These are phyloP conservation scores for Pythium myriotylum DNA, from an alignment of 352 stramenopile genomes.

Conservation along the genomic window DNA sequence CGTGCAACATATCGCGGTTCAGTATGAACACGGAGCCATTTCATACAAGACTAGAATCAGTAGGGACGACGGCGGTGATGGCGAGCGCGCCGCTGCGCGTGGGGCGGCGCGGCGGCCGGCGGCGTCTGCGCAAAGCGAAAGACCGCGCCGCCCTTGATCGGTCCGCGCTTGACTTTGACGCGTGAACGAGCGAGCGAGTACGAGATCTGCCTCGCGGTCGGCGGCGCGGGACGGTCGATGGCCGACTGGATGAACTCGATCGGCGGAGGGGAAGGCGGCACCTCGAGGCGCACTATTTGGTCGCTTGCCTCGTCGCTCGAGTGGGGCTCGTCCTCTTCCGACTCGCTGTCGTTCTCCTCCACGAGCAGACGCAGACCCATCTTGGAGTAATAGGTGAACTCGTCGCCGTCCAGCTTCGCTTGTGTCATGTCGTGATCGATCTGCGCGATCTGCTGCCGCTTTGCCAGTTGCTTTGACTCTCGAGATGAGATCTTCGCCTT, in stretches of 20 bases:
- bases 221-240: too few relatives aligned
- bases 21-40: too few relatives aligned
- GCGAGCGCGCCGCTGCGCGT: not conserved
- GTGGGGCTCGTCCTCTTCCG: not conserved
- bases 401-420: conserved; percentile 1
- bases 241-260: too few relatives aligned
- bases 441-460: not conserved
- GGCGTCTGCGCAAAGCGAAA: too few relatives aligned
- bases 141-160: too few relatives aligned
- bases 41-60: too few relatives aligned
- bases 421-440: conserved; percentile 4
- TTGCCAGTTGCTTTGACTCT: not conserved
- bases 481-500: not conserved
- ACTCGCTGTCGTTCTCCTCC: conserved; percentile 7
- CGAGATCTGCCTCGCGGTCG: too few relatives aligned
- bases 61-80: not conserved
- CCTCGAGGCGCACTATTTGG: too few relatives aligned
- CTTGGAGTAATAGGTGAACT: conserved; percentile 5
- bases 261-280: too few relatives aligned
- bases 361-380: conserved; percentile 9
- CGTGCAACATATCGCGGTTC: conserved; percentile 1
- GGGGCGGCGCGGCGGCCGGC: not conserved
- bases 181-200: too few relatives aligned
- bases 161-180: too few relatives aligned
- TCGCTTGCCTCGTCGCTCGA: too few relatives aligned